Evolutionary conservation across 169 alveolate species (phyloP), one percentile per base, ranked within the genome.

Genomic region (Plasmodium yoelii): DNA sequence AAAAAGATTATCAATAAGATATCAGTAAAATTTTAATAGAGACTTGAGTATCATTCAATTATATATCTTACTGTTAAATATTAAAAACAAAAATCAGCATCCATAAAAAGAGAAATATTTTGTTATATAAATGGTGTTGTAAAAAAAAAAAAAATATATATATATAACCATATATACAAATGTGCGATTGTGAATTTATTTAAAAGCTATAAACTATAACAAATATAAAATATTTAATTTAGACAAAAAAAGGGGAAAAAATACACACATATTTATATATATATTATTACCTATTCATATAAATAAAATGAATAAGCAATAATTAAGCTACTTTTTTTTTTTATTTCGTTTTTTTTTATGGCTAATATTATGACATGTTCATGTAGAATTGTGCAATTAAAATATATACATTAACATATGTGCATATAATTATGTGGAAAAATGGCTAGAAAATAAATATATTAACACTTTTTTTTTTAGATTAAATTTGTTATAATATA

Each of bases 341-440:
- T 46, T 57, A 15, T 47, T 69, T 69, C 47, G 24, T 39, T 69
- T 69, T 69, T 69, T 69, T 65, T 47, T 42, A 5, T 28, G 9
- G 64, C 18, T 49, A 10, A 69, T 22, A 69, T 47, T 69, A 69
- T 69, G 80, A 69, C 80, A 51, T 69, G 80, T 19, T 39, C 64
- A 69, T 69, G 80, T 69, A 69, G 80, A 69, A 69, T 61, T 69
- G 80, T 42, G n/a, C 7, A 42, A 42, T 61, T 19, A 34, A 39
- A 24, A 67, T 46, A 49, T 49, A 22, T 42, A 60, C 57, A 28
- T 34, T 26, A 42, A 42, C 26, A 34, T 60, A 51, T 13, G 15
- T 51, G 19, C 19, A 46, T 15, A 15, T 12, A 46, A 51, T 39
- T 34, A 42, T 67, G 22, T 34, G 53, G 12, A 24, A 2, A 51